Conservation (phyloP, 495 filamentous ascomycete species). For the Penicillium paxilli region DNA sequence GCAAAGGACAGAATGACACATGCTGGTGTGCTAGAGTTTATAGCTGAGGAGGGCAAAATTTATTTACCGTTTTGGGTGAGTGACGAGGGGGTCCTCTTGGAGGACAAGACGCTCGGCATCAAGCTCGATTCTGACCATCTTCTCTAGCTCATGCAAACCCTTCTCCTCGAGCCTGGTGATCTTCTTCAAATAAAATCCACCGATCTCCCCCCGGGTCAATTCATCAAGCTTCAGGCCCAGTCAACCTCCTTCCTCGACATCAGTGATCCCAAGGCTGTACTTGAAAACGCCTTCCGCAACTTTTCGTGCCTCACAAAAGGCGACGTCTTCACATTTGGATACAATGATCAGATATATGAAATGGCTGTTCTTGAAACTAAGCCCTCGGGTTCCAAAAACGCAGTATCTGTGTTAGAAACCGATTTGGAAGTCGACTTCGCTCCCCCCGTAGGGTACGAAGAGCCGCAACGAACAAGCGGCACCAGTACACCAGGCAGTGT, state of each 20-base stretch:
- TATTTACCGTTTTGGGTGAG: slow-evolving; percentile 94
- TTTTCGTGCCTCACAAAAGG: slow-evolving; percentile 90
- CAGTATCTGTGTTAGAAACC: slow-evolving; percentile 90
- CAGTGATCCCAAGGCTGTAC: slow-evolving; percentile 94
- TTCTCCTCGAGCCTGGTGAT: slow-evolving; percentile 85
- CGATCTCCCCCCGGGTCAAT: slow-evolving; percentile 80
- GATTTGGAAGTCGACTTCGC: slow-evolving; percentile 96
- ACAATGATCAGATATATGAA: slow-evolving; percentile 90
- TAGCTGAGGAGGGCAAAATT: slow-evolving; percentile 93
- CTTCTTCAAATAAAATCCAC: slow-evolving; percentile 93
- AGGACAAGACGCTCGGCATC: not conserved
- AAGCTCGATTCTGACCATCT: not conserved
- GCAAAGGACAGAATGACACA: slow-evolving; percentile 76
- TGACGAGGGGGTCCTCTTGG: not conserved
- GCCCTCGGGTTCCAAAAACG: slow-evolving; percentile 70
- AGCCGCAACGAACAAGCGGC: slow-evolving; percentile 62
- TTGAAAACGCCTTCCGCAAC: slow-evolving; percentile 93
- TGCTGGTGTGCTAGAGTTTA: slow-evolving; percentile 94
- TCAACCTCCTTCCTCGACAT: slow-evolving; percentile 91
- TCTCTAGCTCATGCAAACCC: slow-evolving; percentile 85
- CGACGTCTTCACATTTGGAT: slow-evolving; percentile 91
- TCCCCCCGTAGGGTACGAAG: slow-evolving; percentile 88
- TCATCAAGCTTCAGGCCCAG: slow-evolving; percentile 96
- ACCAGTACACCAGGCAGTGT: slow-evolving; percentile 70
- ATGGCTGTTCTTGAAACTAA: slow-evolving; percentile 93